phyloP scores from a whole-genome alignment of 2,329 filamentous ascomycete genomes.

The Epichloe gansuensis region DNA sequence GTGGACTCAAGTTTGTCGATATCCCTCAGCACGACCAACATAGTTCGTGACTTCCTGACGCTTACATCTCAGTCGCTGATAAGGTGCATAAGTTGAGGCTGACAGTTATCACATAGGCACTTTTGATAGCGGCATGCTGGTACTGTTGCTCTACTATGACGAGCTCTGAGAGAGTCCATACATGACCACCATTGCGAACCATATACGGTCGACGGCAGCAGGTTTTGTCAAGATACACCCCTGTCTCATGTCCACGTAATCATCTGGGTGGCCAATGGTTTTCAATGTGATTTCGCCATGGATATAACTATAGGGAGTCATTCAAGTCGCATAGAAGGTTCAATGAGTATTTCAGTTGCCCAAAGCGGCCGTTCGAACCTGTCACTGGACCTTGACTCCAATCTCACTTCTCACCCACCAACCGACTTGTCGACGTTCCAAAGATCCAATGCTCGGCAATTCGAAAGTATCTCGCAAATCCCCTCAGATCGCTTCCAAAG shows the following conservation, averaged over 20 bases:
- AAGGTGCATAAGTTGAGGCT: conserved; percentile 5
- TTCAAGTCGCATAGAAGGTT: background rate
- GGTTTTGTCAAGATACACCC: conserved; percentile 1
- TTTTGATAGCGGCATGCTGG: background rate
- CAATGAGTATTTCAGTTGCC: background rate
- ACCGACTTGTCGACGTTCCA: background rate
- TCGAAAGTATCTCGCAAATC: conserved; percentile 24
- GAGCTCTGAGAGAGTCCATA: background rate
- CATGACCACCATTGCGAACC: conserved; percentile 4
- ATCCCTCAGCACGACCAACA: background rate
- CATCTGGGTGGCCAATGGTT: conserved; percentile 1
- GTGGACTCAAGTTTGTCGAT: background rate
- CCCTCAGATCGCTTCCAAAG: background rate
- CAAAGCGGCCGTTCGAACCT: conserved; percentile 1
- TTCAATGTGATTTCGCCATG: conserved; percentile 2
- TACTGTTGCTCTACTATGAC: background rate
- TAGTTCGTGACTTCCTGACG: conserved; percentile 8
- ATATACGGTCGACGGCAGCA: conserved; percentile 3
- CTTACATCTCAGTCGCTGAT: conserved; percentile 7
- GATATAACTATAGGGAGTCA: conserved; percentile 1
- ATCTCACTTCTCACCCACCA: background rate
- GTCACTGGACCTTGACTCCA: conserved; percentile 7
- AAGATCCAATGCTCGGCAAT: conserved; percentile 8
- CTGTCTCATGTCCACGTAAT: conserved; percentile 4
- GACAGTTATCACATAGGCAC: conserved; percentile 3